A percentile compares a stretch with the other conserved stretches of the same genome.
Conservation (phyloP, 805 yeast genomes). For the Kockiozyma suomiensis region DNA sequence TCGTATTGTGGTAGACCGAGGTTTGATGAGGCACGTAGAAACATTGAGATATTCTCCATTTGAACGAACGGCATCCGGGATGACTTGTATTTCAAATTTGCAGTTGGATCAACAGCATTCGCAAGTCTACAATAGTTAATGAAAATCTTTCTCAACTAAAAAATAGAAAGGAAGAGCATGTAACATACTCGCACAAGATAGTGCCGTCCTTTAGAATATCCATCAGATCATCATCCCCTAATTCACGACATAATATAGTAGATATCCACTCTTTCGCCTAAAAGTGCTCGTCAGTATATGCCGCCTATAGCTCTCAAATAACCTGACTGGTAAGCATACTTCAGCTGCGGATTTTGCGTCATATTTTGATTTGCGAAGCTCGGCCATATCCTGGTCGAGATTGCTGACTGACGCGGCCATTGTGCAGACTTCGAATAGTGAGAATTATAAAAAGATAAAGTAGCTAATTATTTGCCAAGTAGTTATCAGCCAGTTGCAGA, state of each 20-base stretch:
- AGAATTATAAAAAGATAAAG: too few species aligned
- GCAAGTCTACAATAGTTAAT: conserved; percentile 38
- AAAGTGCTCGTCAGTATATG: conserved; percentile 41
- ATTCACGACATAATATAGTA: conserved; percentile 43
- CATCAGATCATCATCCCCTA: conserved; percentile 51
- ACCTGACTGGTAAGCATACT: conserved; percentile 21
- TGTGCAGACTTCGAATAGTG: not conserved
- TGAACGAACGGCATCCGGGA: conserved; percentile 75
- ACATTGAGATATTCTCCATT: conserved; percentile 83
- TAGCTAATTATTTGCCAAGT: too few species aligned
- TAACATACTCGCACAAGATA: conserved; percentile 48
- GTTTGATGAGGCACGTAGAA: conserved; percentile 60
- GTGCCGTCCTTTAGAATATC: conserved; percentile 65
- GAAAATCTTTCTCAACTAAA: not conserved
- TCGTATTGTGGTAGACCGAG: conserved; percentile 81
- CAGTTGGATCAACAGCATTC: conserved; percentile 46
- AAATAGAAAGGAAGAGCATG: conserved; percentile 36
- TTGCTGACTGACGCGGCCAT: conserved; percentile 53
- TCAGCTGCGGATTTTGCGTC: conserved; percentile 42
- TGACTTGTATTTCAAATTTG: conserved; percentile 52
- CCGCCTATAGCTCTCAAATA: not conserved
- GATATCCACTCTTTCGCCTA: conserved; percentile 57
- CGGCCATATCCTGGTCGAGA: conserved; percentile 62
- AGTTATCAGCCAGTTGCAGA: too few species aligned
- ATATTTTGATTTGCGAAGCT: conserved; percentile 58